Evolutionary conservation across 2,329 filamentous ascomycete species (phyloP).

Genomic region (Fusarium sp.): DNA sequence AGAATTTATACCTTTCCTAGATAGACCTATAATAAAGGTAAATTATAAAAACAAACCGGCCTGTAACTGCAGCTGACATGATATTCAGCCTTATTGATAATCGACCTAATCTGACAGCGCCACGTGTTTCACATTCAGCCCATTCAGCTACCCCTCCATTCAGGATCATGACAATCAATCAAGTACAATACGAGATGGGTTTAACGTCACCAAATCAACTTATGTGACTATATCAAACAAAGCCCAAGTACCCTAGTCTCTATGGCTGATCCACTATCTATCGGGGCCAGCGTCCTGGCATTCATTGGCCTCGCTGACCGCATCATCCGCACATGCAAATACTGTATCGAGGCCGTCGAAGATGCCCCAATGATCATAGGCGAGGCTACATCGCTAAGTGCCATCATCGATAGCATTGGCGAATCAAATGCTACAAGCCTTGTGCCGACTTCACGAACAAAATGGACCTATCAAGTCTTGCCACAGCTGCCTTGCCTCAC

Average conservation of each 20-base stretch:
- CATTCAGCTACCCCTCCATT: not conserved
- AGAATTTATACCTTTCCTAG: too few relatives aligned
- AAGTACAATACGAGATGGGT: accelerated
- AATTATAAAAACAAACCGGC: too few relatives aligned
- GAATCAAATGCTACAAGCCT: accelerated
- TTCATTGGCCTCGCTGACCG: not conserved
- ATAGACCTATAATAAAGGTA: too few relatives aligned
- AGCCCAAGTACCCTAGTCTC: not conserved
- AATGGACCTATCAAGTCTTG: not conserved
- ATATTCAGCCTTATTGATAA: accelerated
- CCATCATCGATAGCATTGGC: not conserved
- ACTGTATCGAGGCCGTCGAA: not conserved
- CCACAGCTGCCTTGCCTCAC: not conserved
- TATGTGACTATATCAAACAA: too few relatives aligned
- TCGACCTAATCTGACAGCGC: not conserved
- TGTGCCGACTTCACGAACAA: not conserved
- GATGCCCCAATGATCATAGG: not conserved
- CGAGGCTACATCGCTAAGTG: not conserved
- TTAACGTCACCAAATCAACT: not conserved
- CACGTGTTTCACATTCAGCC: not conserved
- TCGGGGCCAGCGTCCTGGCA: not conserved
- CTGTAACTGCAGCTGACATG: not conserved
- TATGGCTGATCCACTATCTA: not conserved
- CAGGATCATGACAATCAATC: not conserved
- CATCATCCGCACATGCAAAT: not conserved